Conservation (phyloP, 164 flowering plant species). For the Annona squamosa region DNA sequence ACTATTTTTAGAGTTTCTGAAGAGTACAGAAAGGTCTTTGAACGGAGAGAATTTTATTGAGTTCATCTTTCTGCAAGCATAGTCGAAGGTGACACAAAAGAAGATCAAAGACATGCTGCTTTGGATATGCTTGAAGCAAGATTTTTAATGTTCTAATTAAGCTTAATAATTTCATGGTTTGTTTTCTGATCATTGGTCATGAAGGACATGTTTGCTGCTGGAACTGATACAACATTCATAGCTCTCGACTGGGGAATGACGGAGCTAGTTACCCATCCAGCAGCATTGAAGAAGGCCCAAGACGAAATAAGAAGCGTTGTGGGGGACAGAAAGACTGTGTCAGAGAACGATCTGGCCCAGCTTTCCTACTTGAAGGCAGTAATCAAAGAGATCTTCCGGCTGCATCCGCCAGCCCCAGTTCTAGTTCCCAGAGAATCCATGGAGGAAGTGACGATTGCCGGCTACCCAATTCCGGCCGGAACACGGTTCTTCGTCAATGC, state of each 20-base stretch:
- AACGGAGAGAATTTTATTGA: too few species aligned
- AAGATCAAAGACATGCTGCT: too few species aligned
- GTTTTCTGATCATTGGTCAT: too few species aligned
- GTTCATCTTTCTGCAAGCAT: too few species aligned
- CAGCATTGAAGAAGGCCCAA: slow-evolving; percentile 34
- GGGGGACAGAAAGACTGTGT: slow-evolving; percentile 24
- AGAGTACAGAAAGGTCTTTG: too few species aligned
- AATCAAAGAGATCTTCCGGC: slow-evolving; percentile 43
- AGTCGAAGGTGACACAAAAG: too few species aligned
- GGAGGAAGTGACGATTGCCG: slow-evolving; percentile 29
- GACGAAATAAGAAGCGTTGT: slow-evolving; percentile 34
- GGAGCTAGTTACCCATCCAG: slow-evolving; percentile 45
- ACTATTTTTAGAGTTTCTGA: too few species aligned
- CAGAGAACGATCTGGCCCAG: slow-evolving; percentile 32
- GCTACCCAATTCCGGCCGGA: slow-evolving; percentile 36
- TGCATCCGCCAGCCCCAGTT: slow-evolving; percentile 48
- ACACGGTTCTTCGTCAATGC: slow-evolving; percentile 43
- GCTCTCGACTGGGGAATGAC: slow-evolving; percentile 56
- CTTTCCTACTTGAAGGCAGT: slow-evolving; percentile 41
- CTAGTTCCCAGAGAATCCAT: slow-evolving; percentile 46
- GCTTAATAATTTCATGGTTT: too few species aligned
- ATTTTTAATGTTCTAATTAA: too few species aligned
- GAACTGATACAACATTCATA: slow-evolving; percentile 50
- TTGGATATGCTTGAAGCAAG: too few species aligned
- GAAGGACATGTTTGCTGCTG: slow-evolving; percentile 59